phyloP scores from a whole-genome alignment of 2,329 filamentous ascomycete genomes.

The Diaporthe longicolla region DNA sequence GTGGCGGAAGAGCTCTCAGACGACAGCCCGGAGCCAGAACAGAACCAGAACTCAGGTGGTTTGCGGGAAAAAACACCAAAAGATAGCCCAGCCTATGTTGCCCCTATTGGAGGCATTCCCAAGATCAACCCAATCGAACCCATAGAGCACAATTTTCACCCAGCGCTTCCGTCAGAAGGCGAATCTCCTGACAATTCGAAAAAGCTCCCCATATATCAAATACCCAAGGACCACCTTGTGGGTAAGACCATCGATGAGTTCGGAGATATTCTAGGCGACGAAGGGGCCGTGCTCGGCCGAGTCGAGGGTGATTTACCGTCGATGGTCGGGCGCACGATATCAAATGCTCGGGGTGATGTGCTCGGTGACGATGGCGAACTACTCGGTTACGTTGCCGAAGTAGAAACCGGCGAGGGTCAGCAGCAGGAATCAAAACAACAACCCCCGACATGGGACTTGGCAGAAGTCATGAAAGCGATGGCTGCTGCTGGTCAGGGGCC shows the following conservation, averaged over 20 bases:
- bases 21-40: constrained; percentile 14
- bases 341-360: constrained; percentile 61
- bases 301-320: constrained; percentile 68
- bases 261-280: constrained; percentile 65
- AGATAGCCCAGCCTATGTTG: constrained; percentile 54
- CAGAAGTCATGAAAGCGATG: constrained; percentile 50
- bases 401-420: constrained; percentile 50
- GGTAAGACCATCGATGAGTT: constrained; percentile 67
- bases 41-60: constrained; percentile 28
- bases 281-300: constrained; percentile 65
- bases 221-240: constrained; percentile 54
- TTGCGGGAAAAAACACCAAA: constrained; percentile 41
- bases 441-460: constrained; percentile 50
- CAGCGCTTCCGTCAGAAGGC: constrained; percentile 30
- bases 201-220: constrained; percentile 49
- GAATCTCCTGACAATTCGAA: constrained; percentile 32
- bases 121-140: constrained; percentile 53
- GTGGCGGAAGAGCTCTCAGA: constrained; percentile 38
- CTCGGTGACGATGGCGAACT: constrained; percentile 59
- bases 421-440: constrained; percentile 45
- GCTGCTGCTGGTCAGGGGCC: constrained; percentile 45
- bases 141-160: constrained; percentile 45
- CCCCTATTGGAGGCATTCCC: constrained; percentile 56
- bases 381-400: constrained; percentile 60
- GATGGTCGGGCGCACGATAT: constrained; percentile 66